phyloP scores from a whole-genome alignment of 2,329 filamentous ascomycete species.

The Coniosporium tulheliwenetii region DNA sequence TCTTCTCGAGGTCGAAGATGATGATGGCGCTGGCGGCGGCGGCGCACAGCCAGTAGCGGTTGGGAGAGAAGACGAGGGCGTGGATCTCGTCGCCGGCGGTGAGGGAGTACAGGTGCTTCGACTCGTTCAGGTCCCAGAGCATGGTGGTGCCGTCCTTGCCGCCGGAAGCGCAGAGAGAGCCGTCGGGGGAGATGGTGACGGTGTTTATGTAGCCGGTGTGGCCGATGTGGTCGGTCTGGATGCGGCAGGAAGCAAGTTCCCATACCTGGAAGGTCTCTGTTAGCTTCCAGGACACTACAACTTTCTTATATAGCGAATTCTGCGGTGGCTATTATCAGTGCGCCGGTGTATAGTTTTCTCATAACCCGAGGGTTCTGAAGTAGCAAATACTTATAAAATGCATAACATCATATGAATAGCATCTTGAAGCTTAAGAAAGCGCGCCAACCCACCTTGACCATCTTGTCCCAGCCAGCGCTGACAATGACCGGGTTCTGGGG shows the following conservation, averaged over 20 bases:
- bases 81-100: constrained; percentile 99
- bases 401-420: constrained; percentile 70
- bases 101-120: constrained; percentile 99
- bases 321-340: constrained; percentile 46
- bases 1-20: constrained; percentile 99
- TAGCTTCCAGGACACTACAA: constrained; percentile 4
- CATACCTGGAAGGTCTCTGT: constrained; percentile 53
- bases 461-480: constrained; percentile 97
- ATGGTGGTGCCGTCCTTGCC: constrained; percentile 99
- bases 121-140: constrained; percentile 99
- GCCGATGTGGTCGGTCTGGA: constrained; percentile 99
- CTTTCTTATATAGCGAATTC: constrained; percentile 2
- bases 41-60: constrained; percentile 99
- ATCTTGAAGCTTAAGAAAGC: background rate
- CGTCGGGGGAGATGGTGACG: constrained; percentile 98
- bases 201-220: constrained; percentile 99
- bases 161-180: constrained; percentile 95
- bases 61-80: constrained; percentile 98
- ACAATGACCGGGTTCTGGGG: constrained; percentile 99
- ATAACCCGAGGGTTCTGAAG: constrained; percentile 98
- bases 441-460: constrained; percentile 77
- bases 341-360: constrained; percentile 92
- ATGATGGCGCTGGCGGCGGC: constrained; percentile 96
- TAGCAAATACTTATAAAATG: constrained; percentile 97
- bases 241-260: constrained; percentile 98